Conservation (phyloP, 2,329 filamentous ascomycete species). For the Rhexocercosporidium sp. region DNA sequence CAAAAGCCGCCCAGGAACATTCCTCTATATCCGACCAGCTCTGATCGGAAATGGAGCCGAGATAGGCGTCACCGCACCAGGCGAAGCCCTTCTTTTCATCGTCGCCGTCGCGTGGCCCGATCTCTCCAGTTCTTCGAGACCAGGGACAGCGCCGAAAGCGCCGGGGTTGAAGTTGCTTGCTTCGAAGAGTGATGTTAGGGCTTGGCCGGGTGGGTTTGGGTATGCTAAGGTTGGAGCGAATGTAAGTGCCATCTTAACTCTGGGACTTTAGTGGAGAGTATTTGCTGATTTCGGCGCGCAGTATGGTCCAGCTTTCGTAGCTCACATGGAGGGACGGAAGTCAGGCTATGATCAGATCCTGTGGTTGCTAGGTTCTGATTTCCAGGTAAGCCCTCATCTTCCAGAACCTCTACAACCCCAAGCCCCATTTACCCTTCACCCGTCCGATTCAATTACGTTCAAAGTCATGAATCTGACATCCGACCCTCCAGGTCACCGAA, state of each 20-base stretch:
- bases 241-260: slow-evolving; percentile 75
- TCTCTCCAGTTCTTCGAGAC: slow-evolving; percentile 35
- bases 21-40: slow-evolving; percentile 85
- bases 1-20: slow-evolving; percentile 67
- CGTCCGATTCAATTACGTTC: background rate
- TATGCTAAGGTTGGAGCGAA: slow-evolving; percentile 93
- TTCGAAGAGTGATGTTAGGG: slow-evolving; percentile 79
- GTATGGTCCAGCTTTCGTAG: slow-evolving; percentile 83
- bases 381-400: slow-evolving; percentile 43
- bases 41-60: slow-evolving; percentile 83
- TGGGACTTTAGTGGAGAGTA: background rate
- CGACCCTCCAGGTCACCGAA: slow-evolving; percentile 73
- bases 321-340: slow-evolving; percentile 73
- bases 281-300: slow-evolving; percentile 60
- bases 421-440: too few relatives aligned
- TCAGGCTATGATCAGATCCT: slow-evolving; percentile 86
- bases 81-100: slow-evolving; percentile 84
- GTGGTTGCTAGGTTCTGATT: slow-evolving; percentile 78
- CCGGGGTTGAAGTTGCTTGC: slow-evolving; percentile 76
- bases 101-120: slow-evolving; percentile 66
- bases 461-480: background rate
- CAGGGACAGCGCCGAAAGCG: slow-evolving; percentile 47
- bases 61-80: slow-evolving; percentile 79
- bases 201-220: slow-evolving; percentile 92
- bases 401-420: background rate